Percentiles rank a stretch among this genome's conserved stretches.
Conservation (phyloP, 1,284 basidiomycete species). For the Farysia itapuensis region DNA sequence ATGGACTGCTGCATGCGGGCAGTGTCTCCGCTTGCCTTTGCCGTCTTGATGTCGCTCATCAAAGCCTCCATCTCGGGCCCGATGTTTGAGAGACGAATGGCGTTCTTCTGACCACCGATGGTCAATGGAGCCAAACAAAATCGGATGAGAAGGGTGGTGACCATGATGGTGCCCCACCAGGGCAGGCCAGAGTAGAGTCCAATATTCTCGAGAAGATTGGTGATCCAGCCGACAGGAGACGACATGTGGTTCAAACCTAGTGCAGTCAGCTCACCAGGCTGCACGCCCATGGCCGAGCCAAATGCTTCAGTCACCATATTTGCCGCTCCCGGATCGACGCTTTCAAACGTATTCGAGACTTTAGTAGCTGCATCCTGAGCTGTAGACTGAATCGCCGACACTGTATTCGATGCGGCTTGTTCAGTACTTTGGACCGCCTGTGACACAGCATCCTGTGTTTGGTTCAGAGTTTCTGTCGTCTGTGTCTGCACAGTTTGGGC, state of each 20-base stretch:
- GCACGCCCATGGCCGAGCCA: constrained; percentile 60
- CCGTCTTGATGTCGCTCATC: constrained; percentile 65
- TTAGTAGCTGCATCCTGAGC: constrained; percentile 4
- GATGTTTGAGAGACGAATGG: constrained; percentile 71
- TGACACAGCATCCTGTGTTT: constrained; percentile 5
- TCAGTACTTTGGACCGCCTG: constrained; percentile 4
- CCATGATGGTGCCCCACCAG: constrained; percentile 67
- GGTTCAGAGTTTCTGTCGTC: not conserved
- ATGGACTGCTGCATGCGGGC: constrained; percentile 66
- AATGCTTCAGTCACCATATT: constrained; percentile 30
- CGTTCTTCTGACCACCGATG: constrained; percentile 70
- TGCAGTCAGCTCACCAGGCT: constrained; percentile 76
- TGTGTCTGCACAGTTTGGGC: too few relatives aligned
- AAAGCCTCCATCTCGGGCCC: constrained; percentile 67
- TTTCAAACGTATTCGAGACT: constrained; percentile 14
- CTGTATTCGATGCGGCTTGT: constrained; percentile 7
- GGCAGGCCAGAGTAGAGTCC: constrained; percentile 69
- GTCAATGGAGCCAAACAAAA: constrained; percentile 72
- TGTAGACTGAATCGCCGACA: constrained; percentile 8
- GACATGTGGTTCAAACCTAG: constrained; percentile 71
- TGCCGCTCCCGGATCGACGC: constrained; percentile 18
- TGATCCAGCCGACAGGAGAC: constrained; percentile 65
- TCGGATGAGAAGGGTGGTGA: constrained; percentile 72
- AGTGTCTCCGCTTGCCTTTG: constrained; percentile 64
- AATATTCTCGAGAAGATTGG: constrained; percentile 70